A percentile compares a stretch with the other conserved stretches of the same genome.
Evolutionary conservation across 2,329 filamentous ascomycete genomes (phyloP).

Genomic region (Aspergillus alliaceus): DNA sequence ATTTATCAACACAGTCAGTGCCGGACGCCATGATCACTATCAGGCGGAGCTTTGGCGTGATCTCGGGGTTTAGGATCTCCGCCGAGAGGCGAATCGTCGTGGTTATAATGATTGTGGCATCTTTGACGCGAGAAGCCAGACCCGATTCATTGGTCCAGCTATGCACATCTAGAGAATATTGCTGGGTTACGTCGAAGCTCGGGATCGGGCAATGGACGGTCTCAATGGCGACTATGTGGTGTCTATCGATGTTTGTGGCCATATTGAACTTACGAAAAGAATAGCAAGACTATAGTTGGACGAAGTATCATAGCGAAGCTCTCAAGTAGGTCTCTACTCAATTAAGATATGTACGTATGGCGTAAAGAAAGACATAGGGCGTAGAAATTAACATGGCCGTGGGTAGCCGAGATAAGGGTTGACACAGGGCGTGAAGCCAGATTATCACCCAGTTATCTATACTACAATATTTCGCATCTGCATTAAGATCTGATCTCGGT

Average conservation of each 20-base stretch:
- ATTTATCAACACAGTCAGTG: conserved; percentile 48
- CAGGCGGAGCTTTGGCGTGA: conserved; percentile 25
- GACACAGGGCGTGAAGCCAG: background rate
- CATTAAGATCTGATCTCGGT: background rate
- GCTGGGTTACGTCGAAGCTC: conserved; percentile 45
- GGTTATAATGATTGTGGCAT: conserved; percentile 50
- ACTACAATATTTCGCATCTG: background rate
- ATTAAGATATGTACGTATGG: background rate
- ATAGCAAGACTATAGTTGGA: background rate
- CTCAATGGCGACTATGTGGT: conserved; percentile 51
- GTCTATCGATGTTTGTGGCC: conserved; percentile 8
- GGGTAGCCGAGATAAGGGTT: background rate
- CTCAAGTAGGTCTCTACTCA: background rate
- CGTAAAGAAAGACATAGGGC: background rate
- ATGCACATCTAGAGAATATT: conserved; percentile 37
- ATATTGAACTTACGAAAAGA: background rate
- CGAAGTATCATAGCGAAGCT: background rate
- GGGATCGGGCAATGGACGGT: conserved; percentile 43
- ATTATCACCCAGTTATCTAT: background rate
- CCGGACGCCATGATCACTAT: conserved; percentile 50
- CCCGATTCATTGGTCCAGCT: conserved; percentile 32
- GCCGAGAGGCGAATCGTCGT: conserved; percentile 31
- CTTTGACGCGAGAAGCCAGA: conserved; percentile 37
- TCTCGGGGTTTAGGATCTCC: conserved; percentile 37
- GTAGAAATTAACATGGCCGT: background rate